Conservation (phyloP, 225 moss, liverwort and hornwort species). For the Bryum argenteum region DNA sequence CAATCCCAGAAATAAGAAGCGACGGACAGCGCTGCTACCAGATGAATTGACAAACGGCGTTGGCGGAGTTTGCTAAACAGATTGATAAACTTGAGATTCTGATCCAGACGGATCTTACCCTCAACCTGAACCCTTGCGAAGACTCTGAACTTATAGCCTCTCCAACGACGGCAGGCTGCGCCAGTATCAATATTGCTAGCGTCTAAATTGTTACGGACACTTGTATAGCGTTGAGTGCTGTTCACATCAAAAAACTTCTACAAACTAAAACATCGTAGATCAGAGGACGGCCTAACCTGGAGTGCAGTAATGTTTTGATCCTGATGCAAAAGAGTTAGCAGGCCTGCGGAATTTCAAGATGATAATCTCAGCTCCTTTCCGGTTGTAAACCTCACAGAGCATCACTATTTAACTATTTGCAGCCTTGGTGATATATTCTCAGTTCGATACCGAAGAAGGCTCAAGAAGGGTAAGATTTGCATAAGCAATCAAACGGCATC, state of each 20-base stretch:
- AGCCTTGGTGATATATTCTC: background rate
- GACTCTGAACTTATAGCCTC: constrained; percentile 6
- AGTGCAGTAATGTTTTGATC: constrained; percentile 75
- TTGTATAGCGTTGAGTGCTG: constrained; percentile 9
- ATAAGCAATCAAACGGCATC: constrained; percentile 12
- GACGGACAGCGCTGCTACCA: constrained; percentile 10
- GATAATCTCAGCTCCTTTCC: constrained; percentile 20
- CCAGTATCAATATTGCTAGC: background rate
- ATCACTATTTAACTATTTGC: background rate
- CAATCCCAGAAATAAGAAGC: constrained; percentile 23
- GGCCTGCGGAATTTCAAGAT: constrained; percentile 57
- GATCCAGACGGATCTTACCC: background rate
- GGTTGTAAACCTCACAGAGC: constrained; percentile 11
- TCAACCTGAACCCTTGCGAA: background rate
- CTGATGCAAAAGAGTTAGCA: constrained; percentile 92
- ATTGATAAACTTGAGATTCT: constrained; percentile 1
- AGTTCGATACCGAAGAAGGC: constrained; percentile 2
- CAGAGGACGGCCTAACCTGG: constrained; percentile 59
- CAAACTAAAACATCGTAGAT: constrained; percentile 21
- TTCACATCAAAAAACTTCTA: constrained; percentile 7
- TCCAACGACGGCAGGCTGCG: constrained; percentile 18
- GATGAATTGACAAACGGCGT: constrained; percentile 1
- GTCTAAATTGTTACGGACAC: too few species aligned
- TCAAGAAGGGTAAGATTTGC: constrained; percentile 10
- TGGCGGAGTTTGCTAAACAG: background rate